These are phyloP conservation scores for Hypomyces perniciosus DNA, from an alignment of 2,329 filamentous ascomycete genomes.

Conservation along the genomic window DNA sequence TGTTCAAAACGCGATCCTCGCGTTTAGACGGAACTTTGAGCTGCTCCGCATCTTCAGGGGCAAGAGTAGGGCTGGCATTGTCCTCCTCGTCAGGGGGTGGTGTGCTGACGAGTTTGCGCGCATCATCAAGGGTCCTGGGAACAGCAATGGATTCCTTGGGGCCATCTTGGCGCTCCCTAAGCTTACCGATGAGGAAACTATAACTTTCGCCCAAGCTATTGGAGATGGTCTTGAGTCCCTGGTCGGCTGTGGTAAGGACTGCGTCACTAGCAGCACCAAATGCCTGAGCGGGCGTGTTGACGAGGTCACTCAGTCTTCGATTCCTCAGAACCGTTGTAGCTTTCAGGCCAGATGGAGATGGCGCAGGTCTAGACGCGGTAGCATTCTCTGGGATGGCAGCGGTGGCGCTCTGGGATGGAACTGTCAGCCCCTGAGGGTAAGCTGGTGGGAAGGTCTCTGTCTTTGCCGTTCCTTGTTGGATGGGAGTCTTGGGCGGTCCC, in stretches of 20 bases:
- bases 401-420: constrained; percentile 26
- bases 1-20: constrained; percentile 62
- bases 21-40: constrained; percentile 25
- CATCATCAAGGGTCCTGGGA: constrained; percentile 89
- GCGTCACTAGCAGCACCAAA: constrained; percentile 79
- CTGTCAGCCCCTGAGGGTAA: constrained; percentile 41
- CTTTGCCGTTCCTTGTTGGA: constrained; percentile 42
- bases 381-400: constrained; percentile 28
- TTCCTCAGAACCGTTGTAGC: constrained; percentile 53
- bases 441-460: constrained; percentile 53
- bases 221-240: constrained; percentile 86
- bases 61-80: constrained; percentile 50
- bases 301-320: constrained; percentile 74
- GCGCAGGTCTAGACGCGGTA: constrained; percentile 29
- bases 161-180: constrained; percentile 62
- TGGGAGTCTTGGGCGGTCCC: constrained; percentile 55
- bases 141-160: constrained; percentile 49
- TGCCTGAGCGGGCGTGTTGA: constrained; percentile 76
- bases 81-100: constrained; percentile 60
- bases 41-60: constrained; percentile 29
- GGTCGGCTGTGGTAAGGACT: constrained; percentile 81
- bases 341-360: constrained; percentile 38
- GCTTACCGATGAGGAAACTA: constrained; percentile 82
- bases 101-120: constrained; percentile 77
- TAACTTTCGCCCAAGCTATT: constrained; percentile 88